Conservation (phyloP, 106 monocot genomes). For the Dendrobium nobile region DNA sequence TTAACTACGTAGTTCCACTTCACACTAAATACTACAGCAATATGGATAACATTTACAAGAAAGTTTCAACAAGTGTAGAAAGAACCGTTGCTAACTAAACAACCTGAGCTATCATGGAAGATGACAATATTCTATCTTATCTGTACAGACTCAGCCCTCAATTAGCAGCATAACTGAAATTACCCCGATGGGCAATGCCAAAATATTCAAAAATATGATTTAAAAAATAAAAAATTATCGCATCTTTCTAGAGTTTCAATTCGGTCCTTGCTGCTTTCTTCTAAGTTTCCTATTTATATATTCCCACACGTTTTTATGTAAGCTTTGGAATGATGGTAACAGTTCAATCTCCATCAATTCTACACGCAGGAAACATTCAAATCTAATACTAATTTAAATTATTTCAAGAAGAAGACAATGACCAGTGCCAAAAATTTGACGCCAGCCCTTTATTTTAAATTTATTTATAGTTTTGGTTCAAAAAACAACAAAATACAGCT, state of each 20-base stretch:
- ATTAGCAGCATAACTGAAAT: not conserved
- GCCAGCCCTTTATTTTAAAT: not conserved
- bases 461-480: not conserved
- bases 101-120: not conserved
- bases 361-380: not conserved
- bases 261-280: not conserved
- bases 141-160: not conserved
- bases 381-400: not conserved
- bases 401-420: not conserved
- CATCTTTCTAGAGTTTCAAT: not conserved
- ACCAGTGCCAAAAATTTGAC: not conserved
- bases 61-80: not conserved
- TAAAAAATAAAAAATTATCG: not conserved
- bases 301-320: not conserved
- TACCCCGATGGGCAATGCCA: not conserved
- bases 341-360: not conserved
- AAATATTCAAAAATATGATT: not conserved
- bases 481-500: not conserved
- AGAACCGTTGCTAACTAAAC: not conserved
- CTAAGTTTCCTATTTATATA: not conserved
- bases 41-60: not conserved
- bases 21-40: not conserved
- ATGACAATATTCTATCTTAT: not conserved
- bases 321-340: not conserved
- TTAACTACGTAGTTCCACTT: not conserved